Base-by-base conservation (phyloP, 2,329 filamentous ascomycete genomes). In the Dactylellina haptotyla region DNA sequence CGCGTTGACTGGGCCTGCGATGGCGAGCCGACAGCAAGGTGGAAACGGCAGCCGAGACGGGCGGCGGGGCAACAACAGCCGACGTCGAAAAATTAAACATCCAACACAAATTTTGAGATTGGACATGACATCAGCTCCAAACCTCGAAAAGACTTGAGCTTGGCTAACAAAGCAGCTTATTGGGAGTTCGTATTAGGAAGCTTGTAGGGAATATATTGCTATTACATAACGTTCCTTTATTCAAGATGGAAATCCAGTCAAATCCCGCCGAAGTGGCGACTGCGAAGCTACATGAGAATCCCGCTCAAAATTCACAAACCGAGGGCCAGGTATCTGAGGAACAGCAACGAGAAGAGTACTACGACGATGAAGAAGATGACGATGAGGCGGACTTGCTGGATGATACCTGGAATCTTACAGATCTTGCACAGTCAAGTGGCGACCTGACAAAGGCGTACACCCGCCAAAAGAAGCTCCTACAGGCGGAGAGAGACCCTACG, bases 361-460 rank as follows among this genome's bases (percentile, higher is more conserved):
- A 85, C 1, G 85, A 86, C 76, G 80, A 81, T 1, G 74, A 83
- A 81, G 1, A 81, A 81, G 41, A 23, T 18, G 41, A 45, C 2
- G 14, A 80, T 1, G 79, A 81, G 10, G 76, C 79, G 10, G 82
- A 82, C 4, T 75, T 85, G 63, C 80, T 81, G n/a, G 80, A 81
- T 1, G 83, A 83, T 3, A 84, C 87, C 64, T 80, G 81, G 14
- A 81, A 81, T 6, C 77, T 85, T 6, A 79, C 85, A 65, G 80
- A 80, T 34, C 81, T 81, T 2, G 80, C 84, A 0, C 34, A 41
- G 9, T n/a, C 61, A 12, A 80, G 82, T n/a, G 80, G 86, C 39
- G 91, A 96, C 80, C 86, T 92, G 65, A 93, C 92, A 37, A 95
- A 96, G 82, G 88, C 89, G 5, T 95, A 95, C 84, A 97, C 97